Percentiles rank a stretch among this genome's conserved stretches.
These are phyloP conservation scores for Phytophthora vignae DNA, from an alignment of 352 stramenopile genomes.

Conservation along the genomic window DNA sequence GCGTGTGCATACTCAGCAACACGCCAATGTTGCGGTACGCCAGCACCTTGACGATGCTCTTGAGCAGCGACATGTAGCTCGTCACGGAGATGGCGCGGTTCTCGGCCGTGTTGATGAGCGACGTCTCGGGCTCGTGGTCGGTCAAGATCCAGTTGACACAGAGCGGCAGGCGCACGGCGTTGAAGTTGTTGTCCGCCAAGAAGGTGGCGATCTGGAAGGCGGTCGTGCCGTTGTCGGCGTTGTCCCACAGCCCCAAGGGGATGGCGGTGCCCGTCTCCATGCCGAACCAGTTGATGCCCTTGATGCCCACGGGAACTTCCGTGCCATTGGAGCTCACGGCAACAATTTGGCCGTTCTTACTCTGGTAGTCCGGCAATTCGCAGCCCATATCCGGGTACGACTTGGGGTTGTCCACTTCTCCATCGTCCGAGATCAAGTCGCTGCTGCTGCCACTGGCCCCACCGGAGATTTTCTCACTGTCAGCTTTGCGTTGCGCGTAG, in stretches of 20 bases:
- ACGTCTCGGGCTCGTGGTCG: conserved; percentile 58
- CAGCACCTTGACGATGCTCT: conserved; percentile 62
- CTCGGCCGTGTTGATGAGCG: conserved; percentile 57
- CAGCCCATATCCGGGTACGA: conserved; percentile 71
- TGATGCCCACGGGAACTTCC: conserved; percentile 55
- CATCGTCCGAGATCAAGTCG: conserved; percentile 72
- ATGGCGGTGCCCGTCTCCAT: conserved; percentile 81
- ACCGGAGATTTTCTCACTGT: conserved; percentile 27
- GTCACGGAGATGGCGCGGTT: conserved; percentile 72
- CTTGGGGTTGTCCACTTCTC: conserved; percentile 76
- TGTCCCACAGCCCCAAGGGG: conserved; percentile 77
- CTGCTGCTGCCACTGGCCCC: conserved; percentile 38
- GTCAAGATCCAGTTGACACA: conserved; percentile 66
- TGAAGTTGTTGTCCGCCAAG: conserved; percentile 79
- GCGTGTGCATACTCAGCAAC: conserved; percentile 69
- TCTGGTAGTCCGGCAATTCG: conserved; percentile 73
- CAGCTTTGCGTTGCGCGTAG: conserved; percentile 37
- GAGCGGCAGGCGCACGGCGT: conserved; percentile 73
- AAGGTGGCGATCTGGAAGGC: conserved; percentile 82
- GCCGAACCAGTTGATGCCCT: conserved; percentile 81
- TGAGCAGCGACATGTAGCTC: conserved; percentile 57
- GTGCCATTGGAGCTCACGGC: conserved; percentile 63
- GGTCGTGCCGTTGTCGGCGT: conserved; percentile 73
- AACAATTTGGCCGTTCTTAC: conserved; percentile 71
- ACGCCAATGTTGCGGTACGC: conserved; percentile 68